Conservation (phyloP, 192 early-diverging fungal genomes). For the Phycomyces nitens region DNA sequence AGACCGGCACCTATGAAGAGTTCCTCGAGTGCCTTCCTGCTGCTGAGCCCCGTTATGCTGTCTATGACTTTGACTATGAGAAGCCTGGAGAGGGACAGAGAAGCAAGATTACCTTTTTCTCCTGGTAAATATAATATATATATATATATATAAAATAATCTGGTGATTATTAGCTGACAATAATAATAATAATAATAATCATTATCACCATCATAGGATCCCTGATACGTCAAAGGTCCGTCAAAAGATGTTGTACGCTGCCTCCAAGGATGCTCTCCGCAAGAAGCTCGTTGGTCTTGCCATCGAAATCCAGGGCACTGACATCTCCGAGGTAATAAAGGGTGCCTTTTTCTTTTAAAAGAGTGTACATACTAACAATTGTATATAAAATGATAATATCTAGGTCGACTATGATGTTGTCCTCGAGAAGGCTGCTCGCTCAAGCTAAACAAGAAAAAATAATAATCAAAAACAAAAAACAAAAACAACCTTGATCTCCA, state of each 20-base stretch:
- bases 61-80: constrained; percentile 84
- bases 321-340: constrained; percentile 69
- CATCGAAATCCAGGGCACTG: constrained; percentile 84
- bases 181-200: no score
- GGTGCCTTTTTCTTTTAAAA: background rate
- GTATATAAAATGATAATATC: no score
- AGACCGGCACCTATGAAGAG: constrained; percentile 54
- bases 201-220: constrained; percentile 46
- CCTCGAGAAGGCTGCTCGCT: constrained; percentile 56
- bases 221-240: constrained; percentile 76
- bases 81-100: constrained; percentile 59
- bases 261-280: constrained; percentile 76
- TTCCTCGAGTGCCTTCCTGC: constrained; percentile 66
- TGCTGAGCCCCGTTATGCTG: constrained; percentile 76
- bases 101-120: constrained; percentile 84
- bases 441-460: constrained; percentile 37
- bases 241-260: constrained; percentile 89
- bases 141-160: background rate
- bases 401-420: constrained; percentile 57
- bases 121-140: constrained; percentile 59
- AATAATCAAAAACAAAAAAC: no score
- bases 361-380: no score
- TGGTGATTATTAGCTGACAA: no score
- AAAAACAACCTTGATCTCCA: no score
- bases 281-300: constrained; percentile 69